Base-by-base conservation (phyloP, 352 stramenopile genomes). In the Phytophthora sp. region DNA sequence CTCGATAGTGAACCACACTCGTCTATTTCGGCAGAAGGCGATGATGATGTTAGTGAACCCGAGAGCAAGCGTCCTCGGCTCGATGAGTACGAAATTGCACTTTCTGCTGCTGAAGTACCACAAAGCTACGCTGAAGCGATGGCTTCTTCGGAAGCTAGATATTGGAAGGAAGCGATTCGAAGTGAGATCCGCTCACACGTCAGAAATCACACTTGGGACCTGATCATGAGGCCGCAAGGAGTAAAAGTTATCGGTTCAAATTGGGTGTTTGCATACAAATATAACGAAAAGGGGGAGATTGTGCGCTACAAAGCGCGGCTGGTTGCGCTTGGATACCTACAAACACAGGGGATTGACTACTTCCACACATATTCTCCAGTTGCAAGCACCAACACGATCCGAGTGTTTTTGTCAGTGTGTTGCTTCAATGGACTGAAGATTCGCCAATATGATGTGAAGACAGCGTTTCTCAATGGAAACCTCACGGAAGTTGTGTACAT, bases 391-490 rank as follows among this genome's bases (percentile, higher is more conserved):
- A 48, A 56, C 11, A 63, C 62, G 12, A 53, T 80, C 27, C 38
- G 68, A 7, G 21, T 62, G 11, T 71, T 76, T 30, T 20, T 78
- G 4, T 26, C 56, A 4, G 11, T 69, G 2, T 76, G 66, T 48
- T 72, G 66, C 37, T 13, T 20, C 5, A 31, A n/a, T n/a, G n/a
- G n/a, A n/a, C n/a, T n/a, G n/a, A n/a, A n/a, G n/a, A 69, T 80
- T 17, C 17, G 38, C 13, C 72, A 77, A 43, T 61, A 59, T 18
- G 51, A 72, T 23, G 18, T 82, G 21, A 48, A 79, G 3, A 77
- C 72, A 10, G 66, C 75, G 1, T 79, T 81, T 38, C 38, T 81
- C 0, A 72, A 84, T 42, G 71, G 59, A n/a, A 43, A 53, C 11
- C 30, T 80, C 6, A 35, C 72, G 5, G 67, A 76, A 49, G 32